Evolutionary conservation across 305 asterid genomes (phyloP), one percentile per base, ranked within the genome.

Genomic region (Fraxinus sp.): DNA sequence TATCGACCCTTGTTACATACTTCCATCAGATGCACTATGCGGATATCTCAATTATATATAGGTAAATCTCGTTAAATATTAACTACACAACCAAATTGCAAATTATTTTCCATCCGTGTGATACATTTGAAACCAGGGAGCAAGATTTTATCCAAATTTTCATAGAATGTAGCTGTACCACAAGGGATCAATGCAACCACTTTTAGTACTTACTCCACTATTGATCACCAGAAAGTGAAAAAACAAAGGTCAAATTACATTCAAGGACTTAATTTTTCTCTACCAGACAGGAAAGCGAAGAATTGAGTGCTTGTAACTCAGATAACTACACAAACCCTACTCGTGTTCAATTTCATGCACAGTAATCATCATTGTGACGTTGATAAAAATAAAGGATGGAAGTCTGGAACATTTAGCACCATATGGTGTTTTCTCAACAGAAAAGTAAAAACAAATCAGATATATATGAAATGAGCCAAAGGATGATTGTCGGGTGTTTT

Each of bases 1-100:
- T 77, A 22, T 78, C 72, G 33, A 73, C 32, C 35, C 66, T 32
- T 18, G 68, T 9, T 73, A 79, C 81, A 83, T 52, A 74, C 71
- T 39, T 22, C 24, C 14, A 64, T 22, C 73, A 76, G 52, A 43
- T 41, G n/a, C 36, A 79, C 30, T 5, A 76, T 14, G 18, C 22
- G 5, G 79, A 24, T 76, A 76, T 13, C 18, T 16, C 79, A 43
- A 3, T 22, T 24, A 66, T 66, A 66, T 66, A 22, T 62, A 11
- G 32, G 14, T 30, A 8, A 81, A 75, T 32, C 33, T 62, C 37
- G 5, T 39, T 14, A 5, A 81, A 81, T 9, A 7, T 55, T 28
- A 74, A 55, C 59, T 33, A 0, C 28, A 26, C 20, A 36, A 57
- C 43, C 3, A 22, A 59, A 59, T 59, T 59, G 30, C 30, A 59